Evolutionary conservation across 106 monocot genomes (phyloP).

Genomic region (Allium sativum): DNA sequence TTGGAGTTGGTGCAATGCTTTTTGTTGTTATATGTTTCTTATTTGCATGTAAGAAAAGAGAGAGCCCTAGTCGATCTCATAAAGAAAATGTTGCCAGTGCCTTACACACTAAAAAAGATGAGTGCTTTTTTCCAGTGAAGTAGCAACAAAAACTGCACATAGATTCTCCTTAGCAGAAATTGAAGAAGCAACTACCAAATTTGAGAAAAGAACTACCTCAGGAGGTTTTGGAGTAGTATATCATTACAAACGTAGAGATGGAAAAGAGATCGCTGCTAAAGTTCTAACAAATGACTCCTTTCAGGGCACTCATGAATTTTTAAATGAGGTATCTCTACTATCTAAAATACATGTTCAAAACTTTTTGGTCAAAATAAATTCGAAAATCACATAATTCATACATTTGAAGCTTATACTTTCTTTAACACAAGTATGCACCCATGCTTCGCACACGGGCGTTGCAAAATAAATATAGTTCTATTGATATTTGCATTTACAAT

Average conservation of each 20-base stretch:
- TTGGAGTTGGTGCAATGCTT: no score
- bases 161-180: slow-evolving; percentile 66
- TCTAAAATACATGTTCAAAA: no score
- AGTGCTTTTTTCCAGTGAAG: slow-evolving; percentile 67
- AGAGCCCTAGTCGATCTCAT: slow-evolving; percentile 10
- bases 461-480: no score
- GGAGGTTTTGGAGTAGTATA: slow-evolving; percentile 97
- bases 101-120: slow-evolving; percentile 51
- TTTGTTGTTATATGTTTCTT: slow-evolving; percentile 25
- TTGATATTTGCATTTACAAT: no score
- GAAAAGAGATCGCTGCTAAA: slow-evolving; percentile 91
- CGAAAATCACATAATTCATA: no score
- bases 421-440: no score
- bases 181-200: slow-evolving; percentile 71
- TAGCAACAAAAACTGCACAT: slow-evolving; percentile 64
- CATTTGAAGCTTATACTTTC: no score
- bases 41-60: slow-evolving; percentile 23
- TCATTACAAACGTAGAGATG: slow-evolving; percentile 74
- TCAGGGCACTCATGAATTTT: slow-evolving; percentile 84
- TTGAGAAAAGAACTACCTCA: slow-evolving; percentile 60
- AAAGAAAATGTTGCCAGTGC: slow-evolving; percentile 21
- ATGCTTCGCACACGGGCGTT: no score
- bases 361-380: no score
- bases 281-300: slow-evolving; percentile 80
- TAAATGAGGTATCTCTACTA: slow-evolving; percentile 60